Conservation (phyloP, 2,329 filamentous ascomycete genomes). For the Ophidiomyces ophidiicola region DNA sequence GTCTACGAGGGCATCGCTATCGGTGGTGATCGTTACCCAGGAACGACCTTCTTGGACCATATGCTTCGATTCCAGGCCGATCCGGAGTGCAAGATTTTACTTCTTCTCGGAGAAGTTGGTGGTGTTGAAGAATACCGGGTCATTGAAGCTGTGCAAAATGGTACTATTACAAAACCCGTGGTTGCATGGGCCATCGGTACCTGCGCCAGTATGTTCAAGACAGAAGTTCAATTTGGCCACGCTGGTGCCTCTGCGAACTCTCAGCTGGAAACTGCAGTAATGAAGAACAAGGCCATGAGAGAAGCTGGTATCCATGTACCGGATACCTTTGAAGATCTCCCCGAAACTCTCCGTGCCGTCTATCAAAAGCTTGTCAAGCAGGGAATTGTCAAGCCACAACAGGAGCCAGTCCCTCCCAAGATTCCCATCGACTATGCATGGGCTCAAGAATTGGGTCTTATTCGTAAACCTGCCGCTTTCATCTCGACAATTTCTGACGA, state of each 20-base stretch:
- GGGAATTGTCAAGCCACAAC: constrained; percentile 70
- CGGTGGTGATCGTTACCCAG: constrained; percentile 96
- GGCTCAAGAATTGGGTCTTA: constrained; percentile 97
- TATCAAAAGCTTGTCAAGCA: constrained; percentile 80
- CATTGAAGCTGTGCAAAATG: constrained; percentile 92
- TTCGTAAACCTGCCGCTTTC: constrained; percentile 98
- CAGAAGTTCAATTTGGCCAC: constrained; percentile 98
- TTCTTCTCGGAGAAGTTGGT: constrained; percentile 94
- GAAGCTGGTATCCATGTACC: constrained; percentile 92
- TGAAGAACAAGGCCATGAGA: constrained; percentile 95
- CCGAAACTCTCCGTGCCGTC: constrained; percentile 59
- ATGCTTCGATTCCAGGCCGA: constrained; percentile 92
- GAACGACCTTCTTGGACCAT: constrained; percentile 99
- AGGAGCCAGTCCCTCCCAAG: constrained; percentile 91
- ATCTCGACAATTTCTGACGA: constrained; percentile 99
- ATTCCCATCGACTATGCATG: constrained; percentile 99
- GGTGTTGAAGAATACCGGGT: constrained; percentile 99
- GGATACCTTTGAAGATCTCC: constrained; percentile 93
- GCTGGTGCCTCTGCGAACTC: constrained; percentile 98
- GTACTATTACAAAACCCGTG: constrained; percentile 93
- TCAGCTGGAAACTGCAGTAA: constrained; percentile 88
- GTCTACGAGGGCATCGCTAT: constrained; percentile 99
- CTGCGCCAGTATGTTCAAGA: constrained; percentile 99
- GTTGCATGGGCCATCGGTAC: constrained; percentile 99
- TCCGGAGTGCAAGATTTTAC: constrained; percentile 91